These are phyloP conservation scores for Colletotrichum somersetense DNA, from an alignment of 2,329 filamentous ascomycete genomes.

Conservation along the genomic window DNA sequence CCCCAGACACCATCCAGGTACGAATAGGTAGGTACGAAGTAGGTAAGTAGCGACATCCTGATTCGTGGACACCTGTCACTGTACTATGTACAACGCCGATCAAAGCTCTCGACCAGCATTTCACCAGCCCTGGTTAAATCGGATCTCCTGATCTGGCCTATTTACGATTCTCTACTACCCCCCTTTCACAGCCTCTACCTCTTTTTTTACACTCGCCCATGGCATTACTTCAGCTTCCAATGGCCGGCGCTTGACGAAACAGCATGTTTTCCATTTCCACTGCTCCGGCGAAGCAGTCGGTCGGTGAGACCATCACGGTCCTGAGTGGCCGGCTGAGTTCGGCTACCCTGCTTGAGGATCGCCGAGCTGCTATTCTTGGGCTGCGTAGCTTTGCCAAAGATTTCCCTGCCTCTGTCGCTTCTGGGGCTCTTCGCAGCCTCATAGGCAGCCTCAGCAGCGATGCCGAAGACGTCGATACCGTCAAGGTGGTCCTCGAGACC, in stretches of 20 bases:
- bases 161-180: background rate
- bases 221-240: slow-evolving; percentile 23
- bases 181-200: background rate
- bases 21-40: background rate
- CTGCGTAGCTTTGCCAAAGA: slow-evolving; percentile 96
- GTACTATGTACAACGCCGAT: background rate
- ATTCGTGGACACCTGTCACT: slow-evolving; percentile 1
- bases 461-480: slow-evolving; percentile 93
- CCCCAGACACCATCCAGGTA: background rate
- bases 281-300: slow-evolving; percentile 94
- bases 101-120: background rate
- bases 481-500: slow-evolving; percentile 95
- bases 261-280: slow-evolving; percentile 74
- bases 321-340: slow-evolving; percentile 89
- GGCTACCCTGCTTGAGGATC: slow-evolving; percentile 92
- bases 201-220: slow-evolving; percentile 2
- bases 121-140: background rate
- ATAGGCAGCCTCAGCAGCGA: slow-evolving; percentile 90
- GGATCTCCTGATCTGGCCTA: slow-evolving; percentile 1
- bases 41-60: background rate
- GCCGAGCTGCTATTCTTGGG: slow-evolving; percentile 91
- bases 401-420: slow-evolving; percentile 95
- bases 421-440: slow-evolving; percentile 87
- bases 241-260: slow-evolving; percentile 38
- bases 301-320: slow-evolving; percentile 92